phyloP scores from a whole-genome alignment of 202 grass and related monocot species.

The Setaria viridis region DNA sequence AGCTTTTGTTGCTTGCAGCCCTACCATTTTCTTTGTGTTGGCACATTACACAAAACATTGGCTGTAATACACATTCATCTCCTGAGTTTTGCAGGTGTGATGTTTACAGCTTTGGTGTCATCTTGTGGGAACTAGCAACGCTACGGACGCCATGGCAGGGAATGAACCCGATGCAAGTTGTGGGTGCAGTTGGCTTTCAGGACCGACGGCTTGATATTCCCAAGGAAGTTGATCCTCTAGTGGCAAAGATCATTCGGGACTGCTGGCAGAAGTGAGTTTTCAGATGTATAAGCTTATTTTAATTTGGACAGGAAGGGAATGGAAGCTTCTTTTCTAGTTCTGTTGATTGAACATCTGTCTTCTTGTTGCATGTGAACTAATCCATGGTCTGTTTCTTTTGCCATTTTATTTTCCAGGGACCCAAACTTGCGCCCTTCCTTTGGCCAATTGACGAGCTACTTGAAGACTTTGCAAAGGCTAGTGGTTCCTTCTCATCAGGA shows the following conservation, averaged over 20 bases:
- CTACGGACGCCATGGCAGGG: conserved; percentile 80
- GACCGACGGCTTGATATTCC: conserved; percentile 69
- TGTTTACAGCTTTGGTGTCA: conserved; percentile 95
- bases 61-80: conserved; percentile 26
- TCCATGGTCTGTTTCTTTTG: conserved; percentile 28
- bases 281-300: conserved; percentile 1
- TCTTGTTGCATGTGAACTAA: conserved; percentile 12
- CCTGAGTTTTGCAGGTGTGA: conserved; percentile 75
- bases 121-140: conserved; percentile 88
- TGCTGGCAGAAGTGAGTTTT: conserved; percentile 92
- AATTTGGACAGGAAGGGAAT: not conserved
- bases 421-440: conserved; percentile 86
- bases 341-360: not conserved
- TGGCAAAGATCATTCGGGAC: conserved; percentile 72
- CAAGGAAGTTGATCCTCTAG: conserved; percentile 84
- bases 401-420: conserved; percentile 61
- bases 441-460: conserved; percentile 62
- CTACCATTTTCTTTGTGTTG: conserved; percentile 24
- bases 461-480: conserved; percentile 80
- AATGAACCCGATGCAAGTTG: conserved; percentile 97
- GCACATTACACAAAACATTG: conserved; percentile 17
- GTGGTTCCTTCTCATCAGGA: conserved; percentile 70
- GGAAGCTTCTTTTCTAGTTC: not conserved
- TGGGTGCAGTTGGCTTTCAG: conserved; percentile 94
- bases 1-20: not conserved